Base-by-base conservation (phyloP, 2,329 filamentous ascomycete species). In the Microcera coccophila region DNA sequence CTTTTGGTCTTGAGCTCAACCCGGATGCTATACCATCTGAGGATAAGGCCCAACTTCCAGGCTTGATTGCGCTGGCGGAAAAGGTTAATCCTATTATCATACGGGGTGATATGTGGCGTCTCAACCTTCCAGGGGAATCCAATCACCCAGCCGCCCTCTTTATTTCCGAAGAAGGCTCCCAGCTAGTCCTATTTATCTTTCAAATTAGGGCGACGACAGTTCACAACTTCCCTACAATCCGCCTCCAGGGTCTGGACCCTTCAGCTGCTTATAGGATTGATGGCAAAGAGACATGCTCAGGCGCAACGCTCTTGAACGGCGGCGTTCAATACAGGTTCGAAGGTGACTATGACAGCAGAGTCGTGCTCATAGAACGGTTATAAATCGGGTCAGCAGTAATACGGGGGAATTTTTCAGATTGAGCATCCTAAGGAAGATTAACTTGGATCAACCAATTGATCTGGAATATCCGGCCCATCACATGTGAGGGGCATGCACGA, bases 111-210 rank as follows among this genome's bases (percentile, higher is more conserved):
- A 70, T 83, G 61, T 82, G 77, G 67, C 75, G 81, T 2, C 68
- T 85, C 2, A 71, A 64, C 3, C 62, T 81, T 5, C 80, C 81
- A 0, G 75, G 79, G 19, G 63, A 76, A 4, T 78, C 76, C 3
- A 81, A 83, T 53, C 82, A 76, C 72, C 81, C 81, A 0, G 79
- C 79, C 0, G 79, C 74, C 2, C 65, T 82, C 47, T 82, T 83
- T 53, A 66, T 81, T 1, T 74, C 75, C 0, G 65, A 71, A 9
- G 76, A 81, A 39, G 70, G 66, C 2, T 57, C 44, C 4, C 49
- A 73, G 42, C 76, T 71, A 0, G 74, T 79, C 0, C 60, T 84
- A 2, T 83, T 84, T 52, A 75, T 71, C 2, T 84, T 82, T 63
- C 80, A 84, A 62, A 68, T 82, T 22, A 60, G 67, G 17, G 70